Conservation (phyloP, 805 yeast genomes). For the Schwanniomyces polymorphus region DNA sequence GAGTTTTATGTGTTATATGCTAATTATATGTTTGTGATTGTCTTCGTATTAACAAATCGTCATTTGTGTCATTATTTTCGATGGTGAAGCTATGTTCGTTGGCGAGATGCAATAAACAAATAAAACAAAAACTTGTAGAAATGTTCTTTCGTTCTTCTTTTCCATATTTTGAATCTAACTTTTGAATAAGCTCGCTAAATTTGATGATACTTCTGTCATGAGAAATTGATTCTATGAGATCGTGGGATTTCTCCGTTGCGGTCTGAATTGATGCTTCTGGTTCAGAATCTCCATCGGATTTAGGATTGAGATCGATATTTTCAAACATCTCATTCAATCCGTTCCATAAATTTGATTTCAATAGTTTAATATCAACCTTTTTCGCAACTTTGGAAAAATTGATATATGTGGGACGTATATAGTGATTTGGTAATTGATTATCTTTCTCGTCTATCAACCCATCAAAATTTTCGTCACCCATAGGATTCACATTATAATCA, state of each 20-base stretch:
- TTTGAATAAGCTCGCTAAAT: conserved; percentile 38
- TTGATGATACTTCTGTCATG: not conserved
- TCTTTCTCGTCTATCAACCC: conserved; percentile 6
- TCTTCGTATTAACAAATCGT: conserved; percentile 30
- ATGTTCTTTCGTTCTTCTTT: conserved; percentile 60
- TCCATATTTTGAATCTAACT: conserved; percentile 53
- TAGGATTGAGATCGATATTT: not conserved
- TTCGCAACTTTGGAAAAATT: conserved; percentile 44
- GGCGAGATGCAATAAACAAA: conserved; percentile 80
- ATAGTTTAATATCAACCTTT: conserved; percentile 38
- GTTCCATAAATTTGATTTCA: conserved; percentile 43
- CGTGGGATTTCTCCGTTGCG: not conserved
- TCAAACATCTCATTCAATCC: conserved; percentile 7
- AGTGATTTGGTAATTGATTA: conserved; percentile 6
- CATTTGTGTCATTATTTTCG: conserved; percentile 42
- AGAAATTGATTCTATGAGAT: not conserved
- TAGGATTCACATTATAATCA: conserved; percentile 4
- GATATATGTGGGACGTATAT: conserved; percentile 36
- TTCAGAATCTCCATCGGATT: not conserved
- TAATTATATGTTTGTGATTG: not conserved
- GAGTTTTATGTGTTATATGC: not conserved
- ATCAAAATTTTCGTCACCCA: conserved; percentile 2
- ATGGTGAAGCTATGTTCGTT: conserved; percentile 77
- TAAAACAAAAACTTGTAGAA: conserved; percentile 83
- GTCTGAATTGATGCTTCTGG: not conserved